These are phyloP conservation scores for Globisporangium recalcitrans DNA, from an alignment of 352 stramenopile genomes.

Conservation along the genomic window DNA sequence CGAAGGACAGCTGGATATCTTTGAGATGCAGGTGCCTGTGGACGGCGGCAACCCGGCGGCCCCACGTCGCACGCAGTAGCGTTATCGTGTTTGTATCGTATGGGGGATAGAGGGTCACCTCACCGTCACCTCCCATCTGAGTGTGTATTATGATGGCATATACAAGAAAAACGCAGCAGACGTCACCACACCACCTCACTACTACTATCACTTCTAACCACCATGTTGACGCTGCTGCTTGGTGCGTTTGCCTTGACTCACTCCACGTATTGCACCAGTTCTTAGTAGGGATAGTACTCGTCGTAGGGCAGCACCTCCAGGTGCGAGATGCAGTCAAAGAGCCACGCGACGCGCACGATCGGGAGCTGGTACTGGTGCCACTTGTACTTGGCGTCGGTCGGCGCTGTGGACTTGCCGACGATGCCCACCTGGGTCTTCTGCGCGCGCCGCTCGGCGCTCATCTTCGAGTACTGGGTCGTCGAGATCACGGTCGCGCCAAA, in stretches of 20 bases:
- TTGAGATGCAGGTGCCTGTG: conserved; percentile 89
- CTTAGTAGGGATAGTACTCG: conserved; percentile 83
- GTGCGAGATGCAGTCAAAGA: conserved; percentile 86
- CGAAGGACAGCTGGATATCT: conserved; percentile 84
- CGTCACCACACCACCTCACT: not conserved
- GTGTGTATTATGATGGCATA: conserved; percentile 10
- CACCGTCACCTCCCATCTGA: not conserved
- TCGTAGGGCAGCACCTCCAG: conserved; percentile 78
- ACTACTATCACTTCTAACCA: not conserved
- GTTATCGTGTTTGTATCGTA: not conserved
- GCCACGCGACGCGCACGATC: conserved; percentile 83
- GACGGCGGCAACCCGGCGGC: conserved; percentile 32
- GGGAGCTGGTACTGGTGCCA: conserved; percentile 71
- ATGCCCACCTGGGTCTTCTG: conserved; percentile 54
- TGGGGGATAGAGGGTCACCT: not conserved
- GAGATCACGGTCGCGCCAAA: conserved; percentile 59
- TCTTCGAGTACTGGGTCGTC: conserved; percentile 22
- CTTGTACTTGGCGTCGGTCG: conserved; percentile 44
- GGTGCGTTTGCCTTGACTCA: not conserved
- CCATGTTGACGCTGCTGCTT: not conserved
- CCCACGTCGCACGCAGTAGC: conserved; percentile 9
- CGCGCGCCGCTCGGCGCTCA: conserved; percentile 19
- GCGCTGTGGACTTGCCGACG: conserved; percentile 64
- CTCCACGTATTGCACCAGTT: not conserved
- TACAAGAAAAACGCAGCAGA: not conserved